Evolutionary conservation across 2,329 filamentous ascomycete genomes (phyloP), one percentile per base, ranked within the genome.

Genomic region (Fusarium xylarioides): DNA sequence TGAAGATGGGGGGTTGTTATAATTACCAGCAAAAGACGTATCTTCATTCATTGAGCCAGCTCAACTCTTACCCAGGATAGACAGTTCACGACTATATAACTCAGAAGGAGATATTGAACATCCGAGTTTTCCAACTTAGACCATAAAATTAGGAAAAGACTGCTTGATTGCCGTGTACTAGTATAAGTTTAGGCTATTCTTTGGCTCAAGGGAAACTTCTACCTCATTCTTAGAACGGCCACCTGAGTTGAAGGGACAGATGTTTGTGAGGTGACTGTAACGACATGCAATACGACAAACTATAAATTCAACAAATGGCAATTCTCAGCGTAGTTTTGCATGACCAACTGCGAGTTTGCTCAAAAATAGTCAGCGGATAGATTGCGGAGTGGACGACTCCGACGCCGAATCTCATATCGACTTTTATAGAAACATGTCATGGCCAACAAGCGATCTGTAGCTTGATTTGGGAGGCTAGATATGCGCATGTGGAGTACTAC

Each of bases 401-500:
- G 30, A 50, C 11, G 44, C 44, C 19, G 44, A 47, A 30, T 30
- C 28, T 34, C 16, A 34, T 15, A 23, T 52, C 16, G n/a, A 19
- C 30, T 19, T 18, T 34, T 34, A 19, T 34, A 26, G 30, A 52
- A 34, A 23, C 47, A 23, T 34, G n/a, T 4, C 47, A 23, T 23
- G 47, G 12, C 47, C 30, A 34, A 19, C n/a, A 50, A 50, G 30
- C 30, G 47, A 50, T 50, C 30, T 23, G 16, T 34, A 23, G 30
- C 30, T 52, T 23, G 34, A 34, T 26, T 50, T 23, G 30, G 47
- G 30, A 34, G 47, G 30, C 47, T 23, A 50, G n/a, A 23, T 34
- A 34, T 50, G 16, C 16, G 16, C 16, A 26, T 34, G 74, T 71
- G 66, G 74, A 63, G 65, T 37, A 62, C 46, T 18, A 55, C 54